Evolutionary conservation across 2,329 filamentous ascomycete species (phyloP).

Genomic region (Sarocladium oryzae): DNA sequence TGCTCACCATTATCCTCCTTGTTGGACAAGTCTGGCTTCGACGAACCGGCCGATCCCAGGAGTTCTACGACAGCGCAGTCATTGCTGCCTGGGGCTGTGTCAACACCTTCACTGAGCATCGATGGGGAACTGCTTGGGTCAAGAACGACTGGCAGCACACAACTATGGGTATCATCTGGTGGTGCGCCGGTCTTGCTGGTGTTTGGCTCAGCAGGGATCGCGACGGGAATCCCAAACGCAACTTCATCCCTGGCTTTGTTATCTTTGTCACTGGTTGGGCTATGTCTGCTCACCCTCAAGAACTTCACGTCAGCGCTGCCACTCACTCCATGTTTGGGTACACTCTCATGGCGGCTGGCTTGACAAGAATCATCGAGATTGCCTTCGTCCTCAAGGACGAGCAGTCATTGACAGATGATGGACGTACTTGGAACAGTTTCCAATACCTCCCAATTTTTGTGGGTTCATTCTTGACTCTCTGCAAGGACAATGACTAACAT

Average conservation of each 20-base stretch:
- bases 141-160: conserved; percentile 96
- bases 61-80: conserved; percentile 90
- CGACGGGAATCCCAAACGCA: conserved; percentile 80
- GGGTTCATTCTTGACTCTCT: conserved; percentile 29
- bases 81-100: conserved; percentile 95
- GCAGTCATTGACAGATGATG: conserved; percentile 57
- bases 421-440: conserved; percentile 59
- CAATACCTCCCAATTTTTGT: conserved; percentile 49
- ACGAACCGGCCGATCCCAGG: conserved; percentile 78
- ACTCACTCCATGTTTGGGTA: conserved; percentile 90
- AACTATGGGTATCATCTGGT: conserved; percentile 99
- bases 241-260: conserved; percentile 87
- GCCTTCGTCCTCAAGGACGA: conserved; percentile 77
- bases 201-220: conserved; percentile 85
- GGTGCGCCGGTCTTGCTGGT: conserved; percentile 84
- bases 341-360: conserved; percentile 83
- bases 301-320: conserved; percentile 75
- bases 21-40: conserved; percentile 85
- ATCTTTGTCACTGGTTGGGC: conserved; percentile 90
- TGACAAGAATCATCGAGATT: conserved; percentile 83
- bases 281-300: conserved; percentile 88
- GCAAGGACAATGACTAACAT: conserved; percentile 11
- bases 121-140: conserved; percentile 85
- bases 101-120: conserved; percentile 97
- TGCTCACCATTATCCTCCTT: conserved; percentile 78